A percentile compares a stretch with the other conserved stretches of the same genome.
These are phyloP conservation scores for Candida odintsovae DNA, from an alignment of 805 yeast genomes.

Conservation along the genomic window DNA sequence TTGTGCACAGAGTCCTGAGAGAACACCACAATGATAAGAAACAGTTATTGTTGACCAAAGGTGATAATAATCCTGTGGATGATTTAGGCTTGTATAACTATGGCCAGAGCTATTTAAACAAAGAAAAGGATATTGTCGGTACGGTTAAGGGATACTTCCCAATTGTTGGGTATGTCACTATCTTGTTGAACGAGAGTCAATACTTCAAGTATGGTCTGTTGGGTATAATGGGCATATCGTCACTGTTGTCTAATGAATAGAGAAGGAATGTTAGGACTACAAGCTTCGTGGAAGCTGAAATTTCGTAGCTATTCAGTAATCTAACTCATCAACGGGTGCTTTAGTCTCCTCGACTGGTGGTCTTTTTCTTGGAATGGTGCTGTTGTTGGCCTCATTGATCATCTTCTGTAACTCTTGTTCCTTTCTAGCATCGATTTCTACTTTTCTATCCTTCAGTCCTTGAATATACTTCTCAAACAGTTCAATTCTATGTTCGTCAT, in stretches of 20 bases:
- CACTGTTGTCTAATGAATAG: conserved; percentile 55
- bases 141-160: conserved; percentile 93
- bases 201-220: conserved; percentile 76
- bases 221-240: conserved; percentile 66
- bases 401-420: conserved; percentile 16
- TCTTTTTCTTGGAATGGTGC: background rate
- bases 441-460: conserved; percentile 21
- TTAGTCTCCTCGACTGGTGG: background rate
- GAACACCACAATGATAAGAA: conserved; percentile 57
- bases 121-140: conserved; percentile 76
- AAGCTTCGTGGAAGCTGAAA: background rate
- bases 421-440: conserved; percentile 16
- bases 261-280: background rate
- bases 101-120: conserved; percentile 69
- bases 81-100: conserved; percentile 81
- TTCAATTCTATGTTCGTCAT: conserved; percentile 24
- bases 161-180: conserved; percentile 83
- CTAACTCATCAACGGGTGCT: conserved; percentile 19
- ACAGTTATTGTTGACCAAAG: conserved; percentile 84
- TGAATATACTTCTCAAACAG: conserved; percentile 30
- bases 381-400: conserved; percentile 15
- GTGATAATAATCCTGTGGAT: conserved; percentile 92
- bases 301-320: conserved; percentile 18
- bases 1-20: conserved; percentile 90
- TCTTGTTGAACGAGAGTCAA: conserved; percentile 81